These are phyloP conservation scores for Cercospora beticola DNA, from an alignment of 2,329 filamentous ascomycete species.

Conservation along the genomic window DNA sequence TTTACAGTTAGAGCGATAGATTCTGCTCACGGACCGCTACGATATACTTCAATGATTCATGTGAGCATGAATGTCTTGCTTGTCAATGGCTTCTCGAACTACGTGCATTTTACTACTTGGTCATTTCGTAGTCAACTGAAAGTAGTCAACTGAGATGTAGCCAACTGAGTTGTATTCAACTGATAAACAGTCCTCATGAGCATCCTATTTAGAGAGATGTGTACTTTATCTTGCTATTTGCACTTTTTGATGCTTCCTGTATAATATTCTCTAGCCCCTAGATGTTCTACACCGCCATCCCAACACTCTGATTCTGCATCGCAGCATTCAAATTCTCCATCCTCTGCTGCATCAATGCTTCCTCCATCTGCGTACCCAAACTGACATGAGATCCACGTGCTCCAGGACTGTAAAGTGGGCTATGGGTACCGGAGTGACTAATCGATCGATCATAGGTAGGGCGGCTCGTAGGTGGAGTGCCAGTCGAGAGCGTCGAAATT, in stretches of 20 bases:
- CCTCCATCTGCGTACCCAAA: slow-evolving; percentile 27
- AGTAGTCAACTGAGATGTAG: neutral
- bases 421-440: slow-evolving; percentile 19
- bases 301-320: slow-evolving; percentile 29
- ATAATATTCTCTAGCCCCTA: neutral
- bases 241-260: neutral
- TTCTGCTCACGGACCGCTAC: neutral
- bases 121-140: neutral
- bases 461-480: slow-evolving; percentile 7
- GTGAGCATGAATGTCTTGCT: neutral
- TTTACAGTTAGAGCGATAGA: neutral
- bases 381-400: slow-evolving; percentile 14
- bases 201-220: neutral
- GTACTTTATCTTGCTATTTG: neutral
- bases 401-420: slow-evolving; percentile 30
- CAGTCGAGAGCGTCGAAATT: slow-evolving; percentile 17
- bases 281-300: slow-evolving; percentile 23
- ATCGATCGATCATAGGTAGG: slow-evolving; percentile 6
- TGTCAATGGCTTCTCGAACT: neutral
- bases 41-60: neutral
- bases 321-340: slow-evolving; percentile 36
- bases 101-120: neutral
- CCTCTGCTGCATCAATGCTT: slow-evolving; percentile 29
- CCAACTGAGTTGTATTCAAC: neutral
- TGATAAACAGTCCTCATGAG: neutral